These are phyloP conservation scores for Sclerotinia minor DNA, from an alignment of 2,329 filamentous ascomycete species.

Conservation along the genomic window DNA sequence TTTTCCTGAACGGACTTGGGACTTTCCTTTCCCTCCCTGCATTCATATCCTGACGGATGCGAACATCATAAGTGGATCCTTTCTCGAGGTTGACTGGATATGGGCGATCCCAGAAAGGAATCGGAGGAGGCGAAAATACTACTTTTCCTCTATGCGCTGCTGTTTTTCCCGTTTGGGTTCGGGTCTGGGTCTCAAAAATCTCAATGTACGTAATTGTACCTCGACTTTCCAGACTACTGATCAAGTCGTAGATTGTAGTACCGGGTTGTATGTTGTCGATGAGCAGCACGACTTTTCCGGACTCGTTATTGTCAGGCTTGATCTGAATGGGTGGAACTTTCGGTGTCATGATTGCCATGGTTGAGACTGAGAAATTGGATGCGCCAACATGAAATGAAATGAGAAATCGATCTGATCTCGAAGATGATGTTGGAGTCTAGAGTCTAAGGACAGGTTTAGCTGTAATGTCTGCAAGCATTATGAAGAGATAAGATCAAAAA, in stretches of 20 bases:
- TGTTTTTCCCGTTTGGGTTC: conserved; percentile 48
- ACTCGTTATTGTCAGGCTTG: not conserved
- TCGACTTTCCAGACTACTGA: not conserved
- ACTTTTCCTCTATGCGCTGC: conserved; percentile 47
- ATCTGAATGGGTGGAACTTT: conserved; percentile 6
- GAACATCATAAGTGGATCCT: not conserved
- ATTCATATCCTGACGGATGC: not conserved
- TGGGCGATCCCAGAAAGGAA: conserved; percentile 51
- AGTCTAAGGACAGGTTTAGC: not conserved
- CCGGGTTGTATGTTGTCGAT: conserved; percentile 11
- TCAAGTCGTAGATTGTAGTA: conserved; percentile 11
- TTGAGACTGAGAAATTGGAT: not conserved
- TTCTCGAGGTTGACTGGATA: not conserved
- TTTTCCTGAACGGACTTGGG: conserved; percentile 36
- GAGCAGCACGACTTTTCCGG: not conserved
- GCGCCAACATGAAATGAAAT: not conserved
- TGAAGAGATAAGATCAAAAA: not conserved
- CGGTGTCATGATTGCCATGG: not conserved
- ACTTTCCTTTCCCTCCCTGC: not conserved
- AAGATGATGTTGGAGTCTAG: not conserved
- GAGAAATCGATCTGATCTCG: not conserved
- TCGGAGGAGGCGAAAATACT: conserved; percentile 58
- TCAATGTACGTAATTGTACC: conserved; percentile 53
- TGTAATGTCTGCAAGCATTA: not conserved
- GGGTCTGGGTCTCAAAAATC: conserved; percentile 50